Evolutionary conservation across 2,329 filamentous ascomycete genomes (phyloP), one percentile per base, ranked within the genome.

Genomic region (Neonectria hederae): DNA sequence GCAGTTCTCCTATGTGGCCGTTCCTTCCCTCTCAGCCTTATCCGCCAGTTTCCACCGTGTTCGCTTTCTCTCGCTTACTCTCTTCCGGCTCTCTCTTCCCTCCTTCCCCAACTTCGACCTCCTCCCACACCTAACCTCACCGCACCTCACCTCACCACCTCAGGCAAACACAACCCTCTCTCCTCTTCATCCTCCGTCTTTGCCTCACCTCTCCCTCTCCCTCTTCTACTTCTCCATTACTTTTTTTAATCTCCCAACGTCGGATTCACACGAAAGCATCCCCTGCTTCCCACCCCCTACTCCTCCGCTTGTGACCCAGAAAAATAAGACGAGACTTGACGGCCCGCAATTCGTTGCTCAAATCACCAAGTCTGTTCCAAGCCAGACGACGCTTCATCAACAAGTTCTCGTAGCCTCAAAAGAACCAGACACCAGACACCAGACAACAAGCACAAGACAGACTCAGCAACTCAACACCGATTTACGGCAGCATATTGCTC

Each of bases 401-500:
- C 35, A 42, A 42, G 62, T 62, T 62, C 57, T 63, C 54, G 53
- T 65, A 63, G 55, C 63, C 60, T 59, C 62, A 48, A 57, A 40
- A 42, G 38, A 42, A 42, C 38, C n/a, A 42, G 38, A 42, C 38
- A 40, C 38, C 35, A 38, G 42, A 60, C 42, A 69, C 51, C 60
- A 49, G 35, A 49, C 45, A 45, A 54, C 56, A 63, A 46, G 65
- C 55, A 51, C 46, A n/a, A 59, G 63, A 69, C 58, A 62, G 42
- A 57, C 55, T 55, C 52, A 32, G 5, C 48, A 56, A 38, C 42
- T 26, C 59, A 73, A 62, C 53, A 65, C 65, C 62, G 48, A 70
- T 24, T 64, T 70, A 67, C 69, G 52, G 51, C 66, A 69, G 38
- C 66, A 72, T 73, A 69, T 68, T 65, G 61, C 69, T 70, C 71